Evolutionary conservation across 2,329 filamentous ascomycete species (phyloP).

Genomic region (Claviceps paspali): DNA sequence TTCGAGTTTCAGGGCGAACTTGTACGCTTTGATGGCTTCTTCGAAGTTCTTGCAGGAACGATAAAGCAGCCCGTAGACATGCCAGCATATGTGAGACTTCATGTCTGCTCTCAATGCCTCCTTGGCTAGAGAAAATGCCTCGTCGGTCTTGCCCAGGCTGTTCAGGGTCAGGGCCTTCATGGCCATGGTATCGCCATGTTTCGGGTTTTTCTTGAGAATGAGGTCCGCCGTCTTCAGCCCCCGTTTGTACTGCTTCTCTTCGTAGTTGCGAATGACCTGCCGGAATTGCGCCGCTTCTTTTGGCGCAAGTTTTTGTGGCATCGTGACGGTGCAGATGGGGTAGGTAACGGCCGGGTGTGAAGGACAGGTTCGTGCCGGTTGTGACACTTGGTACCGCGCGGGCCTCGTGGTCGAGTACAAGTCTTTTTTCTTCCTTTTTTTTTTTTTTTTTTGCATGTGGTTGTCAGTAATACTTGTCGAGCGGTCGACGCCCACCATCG

Average conservation of each 20-base stretch:
- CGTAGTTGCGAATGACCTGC: slow-evolving; percentile 88
- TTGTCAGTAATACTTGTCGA: no score
- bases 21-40: slow-evolving; percentile 98
- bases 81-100: slow-evolving; percentile 99
- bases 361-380: no score
- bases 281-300: slow-evolving; percentile 94
- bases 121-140: slow-evolving; percentile 88
- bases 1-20: slow-evolving; percentile 82
- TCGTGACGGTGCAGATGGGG: slow-evolving; percentile 18
- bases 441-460: no score
- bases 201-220: slow-evolving; percentile 86
- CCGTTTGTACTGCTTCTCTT: slow-evolving; percentile 93
- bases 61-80: slow-evolving; percentile 92
- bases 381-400: no score
- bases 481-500: no score
- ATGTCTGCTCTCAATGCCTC: slow-evolving; percentile 87
- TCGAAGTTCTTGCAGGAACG: slow-evolving; percentile 94
- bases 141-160: slow-evolving; percentile 77
- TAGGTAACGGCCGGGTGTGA: no score
- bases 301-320: slow-evolving; percentile 60
- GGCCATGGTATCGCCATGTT: slow-evolving; percentile 94
- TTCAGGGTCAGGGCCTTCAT: slow-evolving; percentile 99
- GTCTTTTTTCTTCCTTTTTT: no score
- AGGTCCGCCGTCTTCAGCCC: slow-evolving; percentile 92
- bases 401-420: no score